Conservation (phyloP, 208 protist genomes). For the Acanthamoeba quina region DNA sequence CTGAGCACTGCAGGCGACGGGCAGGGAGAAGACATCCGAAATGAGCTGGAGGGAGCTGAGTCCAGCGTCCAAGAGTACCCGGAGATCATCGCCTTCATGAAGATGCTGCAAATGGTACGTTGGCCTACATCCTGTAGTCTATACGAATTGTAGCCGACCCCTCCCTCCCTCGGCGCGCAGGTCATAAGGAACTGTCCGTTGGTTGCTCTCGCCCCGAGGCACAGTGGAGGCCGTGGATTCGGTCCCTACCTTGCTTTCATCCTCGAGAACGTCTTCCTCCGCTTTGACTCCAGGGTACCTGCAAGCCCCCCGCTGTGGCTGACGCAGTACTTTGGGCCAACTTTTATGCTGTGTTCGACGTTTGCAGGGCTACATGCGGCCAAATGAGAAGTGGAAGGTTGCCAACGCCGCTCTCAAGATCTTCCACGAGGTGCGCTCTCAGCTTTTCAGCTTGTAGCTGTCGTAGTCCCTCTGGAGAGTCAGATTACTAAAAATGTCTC, state of each 20-base stretch:
- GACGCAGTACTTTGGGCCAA: neutral
- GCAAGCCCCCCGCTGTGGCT: no score
- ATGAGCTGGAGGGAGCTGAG: conserved; percentile 35
- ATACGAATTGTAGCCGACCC: no score
- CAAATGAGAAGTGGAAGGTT: conserved; percentile 48
- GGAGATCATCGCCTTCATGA: conserved; percentile 60
- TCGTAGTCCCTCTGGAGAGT: neutral
- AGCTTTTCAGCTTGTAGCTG: no score
- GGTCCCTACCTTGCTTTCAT: conserved; percentile 45
- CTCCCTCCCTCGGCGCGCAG: neutral
- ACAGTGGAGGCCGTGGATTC: conserved; percentile 11
- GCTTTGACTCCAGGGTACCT: conserved; percentile 37
- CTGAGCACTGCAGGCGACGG: neutral
- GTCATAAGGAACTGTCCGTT: neutral
- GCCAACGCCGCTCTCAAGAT: conserved; percentile 46
- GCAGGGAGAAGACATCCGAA: conserved; percentile 23
- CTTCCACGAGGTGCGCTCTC: neutral
- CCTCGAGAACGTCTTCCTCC: conserved; percentile 66
- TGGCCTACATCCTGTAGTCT: neutral
- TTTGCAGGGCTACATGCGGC: conserved; percentile 23
- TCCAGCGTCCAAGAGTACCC: conserved; percentile 54
- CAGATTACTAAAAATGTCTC: neutral
- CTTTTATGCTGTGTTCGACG: neutral
- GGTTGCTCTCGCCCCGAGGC: neutral
- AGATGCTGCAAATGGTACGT: conserved; percentile 17